Evolutionary conservation across 108 stramenopile genomes (phyloP).

Genomic region (Cyclotella atomus): DNA sequence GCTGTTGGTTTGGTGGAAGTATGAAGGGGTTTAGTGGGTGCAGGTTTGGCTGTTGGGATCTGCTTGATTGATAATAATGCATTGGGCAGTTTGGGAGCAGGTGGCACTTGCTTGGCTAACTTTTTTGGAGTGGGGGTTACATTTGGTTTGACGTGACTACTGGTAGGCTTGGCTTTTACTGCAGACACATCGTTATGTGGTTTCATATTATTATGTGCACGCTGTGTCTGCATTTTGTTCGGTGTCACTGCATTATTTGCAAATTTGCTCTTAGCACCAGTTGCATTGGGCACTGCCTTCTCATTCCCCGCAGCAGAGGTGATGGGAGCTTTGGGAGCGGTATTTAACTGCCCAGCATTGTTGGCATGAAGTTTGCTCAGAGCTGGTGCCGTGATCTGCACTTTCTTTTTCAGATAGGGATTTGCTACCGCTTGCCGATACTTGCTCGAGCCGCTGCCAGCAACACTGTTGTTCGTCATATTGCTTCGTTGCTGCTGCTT

Average conservation of each 20-base stretch:
- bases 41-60: background rate
- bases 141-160: background rate
- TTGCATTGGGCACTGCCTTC: background rate
- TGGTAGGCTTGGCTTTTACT: background rate
- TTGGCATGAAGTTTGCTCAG: background rate
- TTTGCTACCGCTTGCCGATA: background rate
- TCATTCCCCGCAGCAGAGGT: background rate
- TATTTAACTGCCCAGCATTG: background rate
- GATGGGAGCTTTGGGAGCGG: background rate
- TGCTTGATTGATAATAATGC: background rate
- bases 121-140: background rate
- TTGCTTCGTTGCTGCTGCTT: too few species aligned
- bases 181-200: background rate
- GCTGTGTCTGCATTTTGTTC: background rate
- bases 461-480: too few species aligned
- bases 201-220: background rate
- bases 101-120: background rate
- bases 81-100: too few species aligned
- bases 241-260: background rate
- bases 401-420: slow-evolving; percentile 15
- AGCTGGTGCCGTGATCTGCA: background rate
- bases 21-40: too few species aligned
- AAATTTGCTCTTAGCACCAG: background rate
- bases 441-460: background rate
- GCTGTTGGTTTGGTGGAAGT: background rate